Base-by-base conservation (phyloP, 116 monocot genomes). In the Posidonia oceanica region DNA sequence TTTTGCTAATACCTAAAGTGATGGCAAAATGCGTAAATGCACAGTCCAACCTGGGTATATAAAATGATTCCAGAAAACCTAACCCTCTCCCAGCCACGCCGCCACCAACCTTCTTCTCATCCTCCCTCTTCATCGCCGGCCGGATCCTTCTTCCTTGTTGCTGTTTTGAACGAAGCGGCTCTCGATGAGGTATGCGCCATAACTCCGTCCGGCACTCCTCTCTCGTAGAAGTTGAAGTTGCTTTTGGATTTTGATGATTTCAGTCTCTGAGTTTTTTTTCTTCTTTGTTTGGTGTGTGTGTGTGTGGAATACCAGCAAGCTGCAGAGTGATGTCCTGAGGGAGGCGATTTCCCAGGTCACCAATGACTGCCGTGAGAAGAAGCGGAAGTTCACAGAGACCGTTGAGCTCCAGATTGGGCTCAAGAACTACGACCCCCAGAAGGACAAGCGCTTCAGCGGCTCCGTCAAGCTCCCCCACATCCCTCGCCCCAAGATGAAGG, bases 401-500 rank as follows among this genome's bases (percentile, higher is more conserved):
- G 29, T 29, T 56, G 78, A 79, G 53, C 62, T 79, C 10, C 78
- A 78, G 58, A 72, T 78, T 68, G 78, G 78, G 13, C 61, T 78
- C 0, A 78, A 78, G 66, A 78, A 78, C 44, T 78, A 78, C 51
- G 78, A 78, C 36, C 78, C 78, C 18, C 78, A 78, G 60, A 78
- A 79, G 23, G 79, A 79, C 55, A 79, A 79, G 63, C 79, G 79
- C 42, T 79, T 79, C 74, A 79, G 79, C 68, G 79, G 79, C 16
- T 79, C 79, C 3, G 79, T 79, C 4, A 79, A 79, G 44, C 64
- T 79, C 4, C 74, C 79, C 7, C 74, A 79, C 39, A 74, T 79
- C 23, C 79, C 29, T 29, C 29, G 69, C 2, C 75, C 87, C 1
- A 91, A 91, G 71, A 87, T 87, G 60, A 78, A 87, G 74, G 73